Percentiles rank a stretch among this genome's conserved stretches.
phyloP scores from a whole-genome alignment of 495 filamentous ascomycete genomes.

The Tuber brumale region DNA sequence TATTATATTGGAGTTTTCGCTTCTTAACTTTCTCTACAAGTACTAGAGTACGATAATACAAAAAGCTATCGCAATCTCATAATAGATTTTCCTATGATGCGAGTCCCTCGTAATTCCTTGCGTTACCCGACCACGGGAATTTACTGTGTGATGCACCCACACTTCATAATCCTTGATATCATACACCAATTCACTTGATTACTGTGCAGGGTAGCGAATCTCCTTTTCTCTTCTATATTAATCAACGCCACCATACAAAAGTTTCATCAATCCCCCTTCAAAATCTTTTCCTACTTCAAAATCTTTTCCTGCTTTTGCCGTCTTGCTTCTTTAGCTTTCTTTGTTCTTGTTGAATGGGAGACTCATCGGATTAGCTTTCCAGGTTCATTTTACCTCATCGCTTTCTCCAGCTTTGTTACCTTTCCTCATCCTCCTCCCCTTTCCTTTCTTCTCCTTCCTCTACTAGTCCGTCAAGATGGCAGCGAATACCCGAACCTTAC shows the following conservation, averaged over 20 bases:
- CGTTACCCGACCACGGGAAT: neutral
- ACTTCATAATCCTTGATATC: neutral
- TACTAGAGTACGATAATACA: too few species aligned
- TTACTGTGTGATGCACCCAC: neutral
- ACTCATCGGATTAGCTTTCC: conserved; percentile 9
- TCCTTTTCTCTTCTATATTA: neutral
- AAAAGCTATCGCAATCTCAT: too few species aligned
- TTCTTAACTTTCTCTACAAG: neutral
- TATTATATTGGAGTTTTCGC: neutral
- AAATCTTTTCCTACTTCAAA: neutral
- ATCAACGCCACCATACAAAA: conserved; percentile 4
- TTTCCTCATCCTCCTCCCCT: neutral
- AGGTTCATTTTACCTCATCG: neutral
- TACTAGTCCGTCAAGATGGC: conserved; percentile 26
- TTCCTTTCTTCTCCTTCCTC: neutral
- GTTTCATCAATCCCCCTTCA: neutral
- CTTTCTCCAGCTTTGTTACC: neutral
- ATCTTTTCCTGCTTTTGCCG: neutral
- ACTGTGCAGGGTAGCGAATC: neutral
- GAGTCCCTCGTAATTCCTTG: neutral
- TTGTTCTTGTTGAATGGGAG: conserved; percentile 18
- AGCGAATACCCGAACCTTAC: conserved; percentile 49
- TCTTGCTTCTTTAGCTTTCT: conserved; percentile 9
- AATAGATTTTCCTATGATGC: neutral
- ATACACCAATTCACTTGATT: neutral